Evolutionary conservation across 148 eudicot species (phyloP), one percentile per base, ranked within the genome.

Genomic region (Nepenthes gracilis): DNA sequence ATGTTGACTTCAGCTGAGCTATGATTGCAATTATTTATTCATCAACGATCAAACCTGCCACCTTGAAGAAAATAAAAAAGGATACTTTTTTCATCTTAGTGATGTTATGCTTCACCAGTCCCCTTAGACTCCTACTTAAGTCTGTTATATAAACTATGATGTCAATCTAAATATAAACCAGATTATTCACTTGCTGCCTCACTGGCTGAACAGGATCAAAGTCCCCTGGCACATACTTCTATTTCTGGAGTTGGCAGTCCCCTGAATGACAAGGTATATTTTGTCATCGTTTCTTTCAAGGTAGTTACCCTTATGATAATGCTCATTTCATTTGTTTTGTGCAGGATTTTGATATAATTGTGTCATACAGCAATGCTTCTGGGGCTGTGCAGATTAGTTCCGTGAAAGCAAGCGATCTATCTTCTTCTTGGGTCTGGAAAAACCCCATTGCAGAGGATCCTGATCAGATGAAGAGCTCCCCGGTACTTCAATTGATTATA

Each of bases 391-490:
- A 75, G 65, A 82, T 85, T 70, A 79, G 80, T 73, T 78, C 78
- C 36, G 90, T 94, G 69, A 84, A 78, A 51, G 90, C 97, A 55
- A 86, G 62, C 67, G 85, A 89, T 72, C 72, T 94, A 33, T 94
- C 99, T 60, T 72, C 91, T 76, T 94, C 99, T 47, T 94, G 99
- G 99, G 81, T 86, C 57, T 94, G 99, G 99, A 78, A 73, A 78
- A 80, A 75, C 71, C 85, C 91, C 50, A 65, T 55, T 12, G 74
- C 77, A 75, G 76, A 69, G 59, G 68, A 61, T 9, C 64, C 55
- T 62, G 78, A 77, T 63, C 64, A 57, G 55, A 34, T 33, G 63
- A 73, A 70, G 55, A 71, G 52, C 63, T 74, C 78, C 2, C 61
- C 78, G 92, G 95, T 89, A 81, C 60, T 64, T 64, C 6, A 54